Evolutionary conservation across 148 eudicot genomes (phyloP), one percentile per base, ranked within the genome.

Genomic region (Rhododendron vialii): DNA sequence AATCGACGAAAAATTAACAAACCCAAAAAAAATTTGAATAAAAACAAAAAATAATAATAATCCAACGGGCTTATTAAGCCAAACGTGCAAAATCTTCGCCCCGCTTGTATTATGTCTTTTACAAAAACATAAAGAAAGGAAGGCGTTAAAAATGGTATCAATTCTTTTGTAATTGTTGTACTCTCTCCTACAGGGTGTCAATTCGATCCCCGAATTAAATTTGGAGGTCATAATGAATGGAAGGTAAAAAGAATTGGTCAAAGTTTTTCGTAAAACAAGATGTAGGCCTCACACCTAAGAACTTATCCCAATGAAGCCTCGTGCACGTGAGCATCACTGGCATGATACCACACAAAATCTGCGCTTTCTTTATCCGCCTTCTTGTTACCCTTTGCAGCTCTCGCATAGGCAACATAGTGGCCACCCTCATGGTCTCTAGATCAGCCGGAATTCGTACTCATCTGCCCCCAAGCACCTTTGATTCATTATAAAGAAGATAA

Each of bases 361-460:
- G 88, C 88, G 51, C 65, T 87, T 81, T 83, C 79, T 85, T 88
- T 89, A n/a, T 88, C 89, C 55, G 78, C 84, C 73, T 82, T 84
- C 71, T 85, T 85, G 71, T 82, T 71, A 33, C 55, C 82, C 38
- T 86, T 89, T 48, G 89, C 89, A 84, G 93, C 96, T 90, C 96
- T 90, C 53, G 94, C 92, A 84, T 93, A 94, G 48, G 99, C 98
- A 78, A 95, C 90, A 86, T 95, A 96, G 85, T 95, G 99, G 59
- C 99, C 98, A 38, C 93, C 94, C 94, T 92, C 97, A 96, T 96
- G 22, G 92, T 89, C 51, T 98, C 99, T 4, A 81, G 80, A 89
- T 53, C 83, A 96, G 87, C 11, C 89, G 94, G 81, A 93, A 96
- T 43, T 86, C 86, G 88, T 85, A 91, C 48, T 82, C 77, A 13